Conservation (phyloP, 2,329 filamentous ascomycete genomes). For the Penicillium paneum region DNA sequence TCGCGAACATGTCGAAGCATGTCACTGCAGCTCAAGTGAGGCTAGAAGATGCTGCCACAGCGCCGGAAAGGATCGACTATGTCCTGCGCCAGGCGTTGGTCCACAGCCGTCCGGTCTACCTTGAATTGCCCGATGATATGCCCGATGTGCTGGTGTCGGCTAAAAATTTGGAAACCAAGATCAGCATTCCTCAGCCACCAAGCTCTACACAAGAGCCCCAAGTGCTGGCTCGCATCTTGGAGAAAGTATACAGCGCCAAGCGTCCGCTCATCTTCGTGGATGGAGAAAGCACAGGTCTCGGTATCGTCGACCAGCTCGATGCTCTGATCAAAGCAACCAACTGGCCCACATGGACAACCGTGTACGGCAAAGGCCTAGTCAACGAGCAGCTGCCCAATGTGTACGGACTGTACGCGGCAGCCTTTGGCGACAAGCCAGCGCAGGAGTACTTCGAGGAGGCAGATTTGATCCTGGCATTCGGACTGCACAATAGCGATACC, state of each 20-base stretch:
- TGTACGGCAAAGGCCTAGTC: conserved; percentile 52
- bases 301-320: conserved; percentile 44
- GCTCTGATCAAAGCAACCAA: conserved; percentile 43
- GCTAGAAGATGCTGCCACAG: conserved; percentile 45
- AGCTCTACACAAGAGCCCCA: conserved; percentile 13
- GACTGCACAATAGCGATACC: conserved; percentile 42
- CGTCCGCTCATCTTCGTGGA: conserved; percentile 54
- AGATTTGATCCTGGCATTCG: conserved; percentile 40
- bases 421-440: conserved; percentile 34
- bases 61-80: conserved; percentile 52
- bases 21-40: conserved; percentile 53
- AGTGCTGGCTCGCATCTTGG: conserved; percentile 36
- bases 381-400: conserved; percentile 49
- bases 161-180: conserved; percentile 18
- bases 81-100: conserved; percentile 51
- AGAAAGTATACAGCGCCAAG: conserved; percentile 46
- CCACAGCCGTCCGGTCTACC: conserved; percentile 54
- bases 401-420: conserved; percentile 50
- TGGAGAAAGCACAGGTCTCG: conserved; percentile 46
- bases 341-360: conserved; percentile 50
- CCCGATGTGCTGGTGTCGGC: conserved; percentile 34
- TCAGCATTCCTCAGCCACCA: conserved; percentile 14
- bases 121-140: conserved; percentile 56
- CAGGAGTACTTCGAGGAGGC: conserved; percentile 39
- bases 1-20: conserved; percentile 49